phyloP scores from a whole-genome alignment of 179 eudicot genomes.

The Spinacia oleracea region DNA sequence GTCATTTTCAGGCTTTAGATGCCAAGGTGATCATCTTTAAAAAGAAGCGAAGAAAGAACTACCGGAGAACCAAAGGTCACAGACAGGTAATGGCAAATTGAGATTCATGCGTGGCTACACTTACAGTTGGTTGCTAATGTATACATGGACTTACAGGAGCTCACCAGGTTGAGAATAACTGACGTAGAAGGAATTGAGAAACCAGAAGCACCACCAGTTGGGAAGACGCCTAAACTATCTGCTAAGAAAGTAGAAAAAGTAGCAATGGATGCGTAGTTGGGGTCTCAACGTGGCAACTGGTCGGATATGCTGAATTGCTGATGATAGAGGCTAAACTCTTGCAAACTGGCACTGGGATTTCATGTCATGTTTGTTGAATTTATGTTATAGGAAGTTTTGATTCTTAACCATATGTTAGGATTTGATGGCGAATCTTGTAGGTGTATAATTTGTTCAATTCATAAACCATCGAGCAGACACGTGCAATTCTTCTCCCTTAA shows the following conservation, averaged over 20 bases:
- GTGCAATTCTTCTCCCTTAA: conserved; percentile 3
- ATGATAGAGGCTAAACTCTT: background rate
- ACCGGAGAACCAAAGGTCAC: conserved; percentile 87
- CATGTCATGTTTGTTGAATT: conserved; percentile 8
- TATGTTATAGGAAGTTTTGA: conserved; percentile 14
- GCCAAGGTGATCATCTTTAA: conserved; percentile 95
- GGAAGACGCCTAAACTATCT: conserved; percentile 35
- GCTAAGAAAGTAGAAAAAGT: conserved; percentile 51
- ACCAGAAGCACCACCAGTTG: conserved; percentile 44
- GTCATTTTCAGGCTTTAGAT: conserved; percentile 69
- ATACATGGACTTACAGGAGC: conserved; percentile 50
- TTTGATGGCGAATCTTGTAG: conserved; percentile 13
- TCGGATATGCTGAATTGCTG: conserved; percentile 17
- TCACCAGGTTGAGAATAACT: conserved; percentile 84
- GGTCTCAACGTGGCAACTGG: conserved; percentile 6
- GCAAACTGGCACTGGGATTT: background rate
- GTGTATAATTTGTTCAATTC: conserved; percentile 32
- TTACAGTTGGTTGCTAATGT: conserved; percentile 17
- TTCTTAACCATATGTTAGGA: conserved; percentile 19
- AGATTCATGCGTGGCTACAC: background rate
- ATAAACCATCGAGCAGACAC: conserved; percentile 14
- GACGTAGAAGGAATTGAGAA: conserved; percentile 86
- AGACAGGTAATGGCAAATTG: conserved; percentile 63
- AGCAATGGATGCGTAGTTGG: conserved; percentile 48
- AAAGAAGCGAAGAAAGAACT: conserved; percentile 96